Evolutionary conservation across 805 yeast genomes (phyloP).

Genomic region (Komagataella kurtzmanii): DNA sequence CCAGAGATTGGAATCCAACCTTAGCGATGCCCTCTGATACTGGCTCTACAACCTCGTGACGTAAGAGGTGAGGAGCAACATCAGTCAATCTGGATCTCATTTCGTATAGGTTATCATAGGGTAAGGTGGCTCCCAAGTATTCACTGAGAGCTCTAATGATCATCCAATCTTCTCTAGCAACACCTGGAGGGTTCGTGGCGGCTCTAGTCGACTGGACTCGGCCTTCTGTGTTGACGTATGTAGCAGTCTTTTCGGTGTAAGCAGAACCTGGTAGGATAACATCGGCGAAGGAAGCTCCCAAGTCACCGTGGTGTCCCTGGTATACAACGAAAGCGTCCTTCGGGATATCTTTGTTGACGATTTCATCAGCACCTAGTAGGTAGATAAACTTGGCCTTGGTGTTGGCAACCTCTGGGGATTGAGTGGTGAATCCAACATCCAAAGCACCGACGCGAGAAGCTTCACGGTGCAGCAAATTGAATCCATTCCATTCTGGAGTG

Average conservation of each 20-base stretch:
- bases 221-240: slow-evolving; percentile 84
- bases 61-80: slow-evolving; percentile 68
- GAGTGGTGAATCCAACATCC: slow-evolving; percentile 64
- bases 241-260: slow-evolving; percentile 76
- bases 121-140: slow-evolving; percentile 55
- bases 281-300: slow-evolving; percentile 81
- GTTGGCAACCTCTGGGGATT: slow-evolving; percentile 28
- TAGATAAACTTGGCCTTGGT: slow-evolving; percentile 62
- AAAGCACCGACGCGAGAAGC: slow-evolving; percentile 83
- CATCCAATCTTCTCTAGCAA: slow-evolving; percentile 88
- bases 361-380: slow-evolving; percentile 76
- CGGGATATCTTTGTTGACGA: slow-evolving; percentile 56
- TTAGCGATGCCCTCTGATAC: slow-evolving; percentile 42
- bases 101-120: slow-evolving; percentile 61
- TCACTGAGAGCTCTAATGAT: slow-evolving; percentile 74
- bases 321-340: slow-evolving; percentile 78
- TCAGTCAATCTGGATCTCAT: slow-evolving; percentile 59
- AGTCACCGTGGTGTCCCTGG: slow-evolving; percentile 88
- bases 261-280: slow-evolving; percentile 82
- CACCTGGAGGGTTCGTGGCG: slow-evolving; percentile 79
- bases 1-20: slow-evolving; percentile 36
- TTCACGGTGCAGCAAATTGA: slow-evolving; percentile 68
- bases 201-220: slow-evolving; percentile 78
- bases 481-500: slow-evolving; percentile 70
- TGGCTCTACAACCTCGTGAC: slow-evolving; percentile 66